Evolutionary conservation across 2,329 filamentous ascomycete species (phyloP), one percentile per base, ranked within the genome.

Genomic region (Capronia americana): DNA sequence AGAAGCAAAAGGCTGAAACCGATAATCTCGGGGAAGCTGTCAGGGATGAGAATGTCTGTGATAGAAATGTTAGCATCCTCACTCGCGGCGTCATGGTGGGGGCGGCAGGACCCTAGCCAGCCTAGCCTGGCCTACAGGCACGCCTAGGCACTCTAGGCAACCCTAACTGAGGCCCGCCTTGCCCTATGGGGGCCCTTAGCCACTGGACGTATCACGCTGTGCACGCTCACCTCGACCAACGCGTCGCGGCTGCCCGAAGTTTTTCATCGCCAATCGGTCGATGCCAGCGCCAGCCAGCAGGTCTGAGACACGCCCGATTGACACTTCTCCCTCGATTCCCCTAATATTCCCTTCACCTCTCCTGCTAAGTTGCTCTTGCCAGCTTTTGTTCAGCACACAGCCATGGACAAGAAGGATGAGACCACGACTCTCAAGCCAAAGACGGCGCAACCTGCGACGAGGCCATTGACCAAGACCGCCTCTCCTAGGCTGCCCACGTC

Each of bases 391-490:
- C 48, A 44, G 14, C 44, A 38, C 60, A 30, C 54, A 32, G 32
- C 12, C 57, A 70, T 70, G 68, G 68, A 70, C 46, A 70, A 68
- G 60, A 56, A 60, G 28, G 64, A 66, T 34, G 66, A 65, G 28
- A 63, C 66, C 2, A 23, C 58, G 17, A 55, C 64, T 20, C 12
- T 63, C 8, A 70, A 64, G 51, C 24, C 69, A 3, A 80, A 79
- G 70, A 69, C 75, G 28, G 66, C 72, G 48, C 69, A 72, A 54
- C 66, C 75, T 11, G 66, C 75, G 12, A 78, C 79, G 65, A 76
- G 76, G 60, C 74, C 78, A 20, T 58, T 76, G 38, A 72, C 78
- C 17, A 70, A 74, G 44, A 72, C 77, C 12, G 78, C 78, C 23
- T 75, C 79, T 2, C 68, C 67, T 8, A 77, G 69, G 55, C 32